Evolutionary conservation across 2,329 filamentous ascomycete genomes (phyloP).

Genomic region (Phialophora verrucosa): DNA sequence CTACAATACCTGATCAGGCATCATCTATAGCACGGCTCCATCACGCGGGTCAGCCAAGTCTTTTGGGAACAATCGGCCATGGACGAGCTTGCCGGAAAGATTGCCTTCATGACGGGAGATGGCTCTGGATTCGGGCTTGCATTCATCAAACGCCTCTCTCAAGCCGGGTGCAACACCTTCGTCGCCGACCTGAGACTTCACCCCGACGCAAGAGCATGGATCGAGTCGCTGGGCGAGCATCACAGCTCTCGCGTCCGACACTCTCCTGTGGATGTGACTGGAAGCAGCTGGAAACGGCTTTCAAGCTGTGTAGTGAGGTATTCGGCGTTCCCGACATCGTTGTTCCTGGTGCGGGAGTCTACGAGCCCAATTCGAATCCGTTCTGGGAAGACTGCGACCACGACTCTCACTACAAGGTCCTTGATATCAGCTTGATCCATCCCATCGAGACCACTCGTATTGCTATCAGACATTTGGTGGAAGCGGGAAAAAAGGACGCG

Average conservation of each 20-base stretch:
- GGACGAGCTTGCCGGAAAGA: too few relatives aligned
- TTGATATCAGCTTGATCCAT: constrained; percentile 59
- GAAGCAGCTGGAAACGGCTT: too few relatives aligned
- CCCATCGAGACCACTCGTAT: constrained; percentile 59
- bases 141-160: constrained; percentile 50
- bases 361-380: constrained; percentile 44
- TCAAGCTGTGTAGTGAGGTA: constrained; percentile 42
- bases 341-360: constrained; percentile 53
- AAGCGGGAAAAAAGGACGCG: constrained; percentile 39
- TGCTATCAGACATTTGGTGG: constrained; percentile 56
- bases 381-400: constrained; percentile 44
- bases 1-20: too few relatives aligned
- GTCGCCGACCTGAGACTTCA: constrained; percentile 53
- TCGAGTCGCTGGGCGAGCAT: constrained; percentile 48
- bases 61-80: too few relatives aligned
- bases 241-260: too few relatives aligned
- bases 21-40: too few relatives aligned
- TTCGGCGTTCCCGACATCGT: constrained; percentile 54
- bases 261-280: too few relatives aligned
- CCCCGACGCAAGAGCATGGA: constrained; percentile 49
- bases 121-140: constrained; percentile 36
- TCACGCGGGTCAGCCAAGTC: too few relatives aligned
- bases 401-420: constrained; percentile 50
- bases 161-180: constrained; percentile 52
- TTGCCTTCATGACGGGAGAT: too few relatives aligned